These are phyloP conservation scores for Citeromyces matritensis DNA, from an alignment of 805 yeast species.

Conservation along the genomic window DNA sequence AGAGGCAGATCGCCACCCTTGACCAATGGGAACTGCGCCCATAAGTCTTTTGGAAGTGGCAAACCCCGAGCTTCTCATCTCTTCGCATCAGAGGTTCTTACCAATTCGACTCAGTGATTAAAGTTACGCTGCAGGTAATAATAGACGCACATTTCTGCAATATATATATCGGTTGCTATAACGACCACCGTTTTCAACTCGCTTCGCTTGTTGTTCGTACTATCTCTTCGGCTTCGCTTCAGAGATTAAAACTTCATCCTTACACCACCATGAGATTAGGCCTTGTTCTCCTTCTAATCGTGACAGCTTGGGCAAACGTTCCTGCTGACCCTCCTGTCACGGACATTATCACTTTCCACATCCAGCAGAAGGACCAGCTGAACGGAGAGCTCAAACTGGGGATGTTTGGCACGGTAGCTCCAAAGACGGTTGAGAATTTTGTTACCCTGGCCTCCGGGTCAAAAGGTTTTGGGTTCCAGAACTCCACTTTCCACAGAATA, in stretches of 20 bases:
- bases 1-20: slow-evolving; percentile 52
- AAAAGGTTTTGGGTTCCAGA: slow-evolving; percentile 28
- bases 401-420: slow-evolving; percentile 50
- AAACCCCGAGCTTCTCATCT: slow-evolving; percentile 64
- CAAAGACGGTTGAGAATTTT: slow-evolving; percentile 49
- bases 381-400: slow-evolving; percentile 39
- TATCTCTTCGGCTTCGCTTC: no score
- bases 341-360: slow-evolving; percentile 25
- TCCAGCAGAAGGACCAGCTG: slow-evolving; percentile 14
- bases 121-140: no score
- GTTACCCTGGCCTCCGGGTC: slow-evolving; percentile 25
- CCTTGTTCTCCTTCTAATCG: no score
- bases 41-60: slow-evolving; percentile 88
- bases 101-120: no score
- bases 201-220: no score
- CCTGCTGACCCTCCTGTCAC: slow-evolving; percentile 32
- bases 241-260: no score
- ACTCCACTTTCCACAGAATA: slow-evolving; percentile 59
- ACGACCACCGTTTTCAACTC: no score
- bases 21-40: slow-evolving; percentile 71
- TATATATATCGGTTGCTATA: no score
- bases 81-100: no score
- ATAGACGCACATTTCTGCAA: no score
- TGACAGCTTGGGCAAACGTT: background rate
- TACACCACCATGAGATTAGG: no score